phyloP scores from a whole-genome alignment of 2,329 filamentous ascomycete genomes.

The Didymella arachidicola region DNA sequence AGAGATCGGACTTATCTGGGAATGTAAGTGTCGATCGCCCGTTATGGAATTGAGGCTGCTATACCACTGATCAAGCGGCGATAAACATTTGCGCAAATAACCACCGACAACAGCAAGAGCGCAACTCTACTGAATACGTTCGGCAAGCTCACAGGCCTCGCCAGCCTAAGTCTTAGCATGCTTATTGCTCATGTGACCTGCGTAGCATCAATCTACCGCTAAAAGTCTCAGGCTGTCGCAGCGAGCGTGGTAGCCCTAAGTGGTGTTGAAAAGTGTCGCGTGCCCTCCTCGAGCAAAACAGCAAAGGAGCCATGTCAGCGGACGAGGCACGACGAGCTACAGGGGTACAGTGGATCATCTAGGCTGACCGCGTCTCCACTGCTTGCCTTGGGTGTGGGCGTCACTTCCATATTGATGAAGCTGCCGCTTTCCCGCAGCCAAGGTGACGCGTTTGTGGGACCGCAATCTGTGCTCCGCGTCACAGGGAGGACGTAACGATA shows the following conservation, averaged over 20 bases:
- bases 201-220: not conserved
- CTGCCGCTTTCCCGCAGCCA: slow-evolving; percentile 16
- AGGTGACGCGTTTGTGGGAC: slow-evolving; percentile 23
- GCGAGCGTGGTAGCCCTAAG: not conserved
- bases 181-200: slow-evolving; percentile 9
- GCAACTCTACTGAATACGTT: slow-evolving; percentile 16
- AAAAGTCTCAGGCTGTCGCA: not conserved
- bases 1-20: slow-evolving; percentile 56
- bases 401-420: slow-evolving; percentile 12
- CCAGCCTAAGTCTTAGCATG: slow-evolving; percentile 23
- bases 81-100: slow-evolving; percentile 25
- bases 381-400: slow-evolving; percentile 15
- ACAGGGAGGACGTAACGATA: slow-evolving; percentile 1
- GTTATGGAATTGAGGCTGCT: slow-evolving; percentile 3
- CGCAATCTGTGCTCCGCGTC: slow-evolving; percentile 11
- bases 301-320: slow-evolving; percentile 11
- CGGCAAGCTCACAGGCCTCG: slow-evolving; percentile 14
- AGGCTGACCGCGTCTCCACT: slow-evolving; percentile 16
- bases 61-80: slow-evolving; percentile 20
- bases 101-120: slow-evolving; percentile 18
- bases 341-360: slow-evolving; percentile 12
- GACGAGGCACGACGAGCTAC: slow-evolving; percentile 13
- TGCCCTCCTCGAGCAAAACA: slow-evolving; percentile 11
- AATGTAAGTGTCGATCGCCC: not conserved
- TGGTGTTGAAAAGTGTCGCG: slow-evolving; percentile 9